phyloP scores from a whole-genome alignment of 225 moss, liverwort and hornwort genomes.

The Lunularia cruciata region DNA sequence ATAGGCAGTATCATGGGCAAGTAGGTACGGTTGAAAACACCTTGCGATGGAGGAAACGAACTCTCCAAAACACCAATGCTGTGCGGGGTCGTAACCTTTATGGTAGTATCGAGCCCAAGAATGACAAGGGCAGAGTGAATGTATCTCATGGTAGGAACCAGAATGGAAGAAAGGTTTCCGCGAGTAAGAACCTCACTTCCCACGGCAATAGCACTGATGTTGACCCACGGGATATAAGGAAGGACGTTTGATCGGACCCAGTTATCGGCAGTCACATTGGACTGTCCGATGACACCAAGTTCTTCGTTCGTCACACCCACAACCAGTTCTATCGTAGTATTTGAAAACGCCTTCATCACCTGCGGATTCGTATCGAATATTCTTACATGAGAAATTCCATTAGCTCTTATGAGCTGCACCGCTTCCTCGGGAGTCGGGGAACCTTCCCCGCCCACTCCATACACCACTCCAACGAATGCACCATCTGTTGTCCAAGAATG shows the following conservation, averaged over 20 bases:
- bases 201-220: conserved; percentile 47
- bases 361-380: conserved; percentile 49
- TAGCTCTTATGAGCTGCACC: conserved; percentile 29
- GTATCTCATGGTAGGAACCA: conserved; percentile 53
- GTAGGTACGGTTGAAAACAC: conserved; percentile 37
- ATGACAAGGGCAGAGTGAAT: conserved; percentile 36
- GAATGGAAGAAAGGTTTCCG: conserved; percentile 29
- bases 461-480: conserved; percentile 43
- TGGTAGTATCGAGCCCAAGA: conserved; percentile 35
- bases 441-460: conserved; percentile 30
- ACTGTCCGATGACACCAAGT: conserved; percentile 38
- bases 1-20: conserved; percentile 34
- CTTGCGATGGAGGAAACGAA: conserved; percentile 50
- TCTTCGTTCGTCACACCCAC: conserved; percentile 56
- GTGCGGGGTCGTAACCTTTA: conserved; percentile 50
- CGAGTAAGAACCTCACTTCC: conserved; percentile 53
- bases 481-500: conserved; percentile 23
- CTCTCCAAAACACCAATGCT: conserved; percentile 35
- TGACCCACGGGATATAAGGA: conserved; percentile 32
- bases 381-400: conserved; percentile 46
- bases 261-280: conserved; percentile 33
- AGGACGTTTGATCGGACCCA: conserved; percentile 47
- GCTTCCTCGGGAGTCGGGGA: conserved; percentile 31
- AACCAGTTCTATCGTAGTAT: conserved; percentile 41
- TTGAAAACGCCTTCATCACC: conserved; percentile 39